Evolutionary conservation across 2,329 filamentous ascomycete genomes (phyloP).

Genomic region (Tolypocladium ovalisporum): DNA sequence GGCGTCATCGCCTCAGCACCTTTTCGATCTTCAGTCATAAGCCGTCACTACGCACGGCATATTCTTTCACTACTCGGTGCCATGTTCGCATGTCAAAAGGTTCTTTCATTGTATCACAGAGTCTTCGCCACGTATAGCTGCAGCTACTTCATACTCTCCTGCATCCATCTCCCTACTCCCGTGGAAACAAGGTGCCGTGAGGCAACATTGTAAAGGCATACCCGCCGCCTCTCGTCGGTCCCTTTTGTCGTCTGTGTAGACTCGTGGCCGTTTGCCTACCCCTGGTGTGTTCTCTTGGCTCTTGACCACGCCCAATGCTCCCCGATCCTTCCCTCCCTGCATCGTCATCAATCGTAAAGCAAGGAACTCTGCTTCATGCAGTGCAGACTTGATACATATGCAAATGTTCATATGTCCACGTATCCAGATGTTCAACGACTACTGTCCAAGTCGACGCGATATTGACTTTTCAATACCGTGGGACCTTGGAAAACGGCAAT

Average conservation of each 20-base stretch:
- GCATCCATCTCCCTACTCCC: not conserved
- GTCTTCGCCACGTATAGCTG: not conserved
- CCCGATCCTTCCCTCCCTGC: not conserved
- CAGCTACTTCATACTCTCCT: not conserved
- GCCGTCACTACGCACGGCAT: not conserved
- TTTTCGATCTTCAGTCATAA: too few species aligned
- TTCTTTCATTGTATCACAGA: not conserved
- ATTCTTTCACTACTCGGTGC: not conserved
- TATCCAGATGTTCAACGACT: not conserved
- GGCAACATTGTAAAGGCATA: constrained; percentile 32
- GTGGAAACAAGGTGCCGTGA: constrained; percentile 31
- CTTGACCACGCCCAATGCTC: not conserved
- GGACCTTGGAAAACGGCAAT: not conserved
- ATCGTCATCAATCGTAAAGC: constrained; percentile 7
- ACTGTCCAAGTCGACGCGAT: not conserved
- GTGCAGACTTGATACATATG: not conserved
- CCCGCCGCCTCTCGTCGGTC: constrained; percentile 4
- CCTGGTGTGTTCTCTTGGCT: not conserved
- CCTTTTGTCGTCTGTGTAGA: constrained; percentile 3
- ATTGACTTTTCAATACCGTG: not conserved
- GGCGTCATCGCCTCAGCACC: too few species aligned
- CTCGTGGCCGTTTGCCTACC: not conserved
- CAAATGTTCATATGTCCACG: not conserved
- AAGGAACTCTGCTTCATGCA: constrained; percentile 1
- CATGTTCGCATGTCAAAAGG: not conserved